phyloP scores from a whole-genome alignment of 768 basidiomycete species.

The Gloeopeniophorella convolvens region DNA sequence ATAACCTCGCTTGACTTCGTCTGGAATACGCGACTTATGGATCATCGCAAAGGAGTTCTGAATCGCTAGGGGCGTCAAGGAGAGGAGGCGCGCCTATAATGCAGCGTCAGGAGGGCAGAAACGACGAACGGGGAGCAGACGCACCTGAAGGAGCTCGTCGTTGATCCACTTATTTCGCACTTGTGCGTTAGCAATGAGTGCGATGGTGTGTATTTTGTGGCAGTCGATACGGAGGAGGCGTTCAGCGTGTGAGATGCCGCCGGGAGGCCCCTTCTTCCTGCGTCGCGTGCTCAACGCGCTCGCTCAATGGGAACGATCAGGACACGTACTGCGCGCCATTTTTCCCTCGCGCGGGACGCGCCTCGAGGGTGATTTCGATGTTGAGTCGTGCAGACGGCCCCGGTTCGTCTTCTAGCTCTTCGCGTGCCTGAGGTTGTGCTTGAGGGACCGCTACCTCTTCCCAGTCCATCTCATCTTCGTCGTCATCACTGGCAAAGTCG shows the following conservation, averaged over 20 bases:
- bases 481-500: background rate
- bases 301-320: background rate
- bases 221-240: conserved; percentile 68
- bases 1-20: conserved; percentile 72
- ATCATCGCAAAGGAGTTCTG: conserved; percentile 80
- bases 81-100: conserved; percentile 80
- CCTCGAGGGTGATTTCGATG: conserved; percentile 69
- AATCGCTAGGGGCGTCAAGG: conserved; percentile 71
- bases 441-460: conserved; percentile 19
- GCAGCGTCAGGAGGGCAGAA: conserved; percentile 9
- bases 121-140: conserved; percentile 22
- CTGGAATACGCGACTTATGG: conserved; percentile 74
- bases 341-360: conserved; percentile 34
- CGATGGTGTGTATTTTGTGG: conserved; percentile 86
- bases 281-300: background rate
- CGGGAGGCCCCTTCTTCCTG: conserved; percentile 38
- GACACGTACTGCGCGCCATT: conserved; percentile 41
- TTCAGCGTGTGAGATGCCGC: conserved; percentile 50
- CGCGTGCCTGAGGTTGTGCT: background rate
- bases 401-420: conserved; percentile 14
- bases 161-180: conserved; percentile 81
- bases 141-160: conserved; percentile 75
- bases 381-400: conserved; percentile 32
- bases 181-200: conserved; percentile 68
- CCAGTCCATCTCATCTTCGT: conserved; percentile 21